Conservation (phyloP, 345 rosid genomes). For the Cardiospermum halicacabum region DNA sequence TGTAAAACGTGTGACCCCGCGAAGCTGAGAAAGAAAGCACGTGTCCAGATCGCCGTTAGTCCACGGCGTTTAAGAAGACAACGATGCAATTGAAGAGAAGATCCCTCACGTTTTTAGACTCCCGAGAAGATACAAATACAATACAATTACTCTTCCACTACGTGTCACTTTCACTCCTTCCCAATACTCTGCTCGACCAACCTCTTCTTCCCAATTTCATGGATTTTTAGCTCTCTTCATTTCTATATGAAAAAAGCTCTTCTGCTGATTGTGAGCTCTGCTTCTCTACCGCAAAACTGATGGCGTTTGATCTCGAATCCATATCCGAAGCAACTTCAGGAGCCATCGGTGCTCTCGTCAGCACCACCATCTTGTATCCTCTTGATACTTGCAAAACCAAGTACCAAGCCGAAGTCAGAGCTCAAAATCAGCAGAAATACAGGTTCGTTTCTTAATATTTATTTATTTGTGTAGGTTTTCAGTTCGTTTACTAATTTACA, state of each 20-base stretch:
- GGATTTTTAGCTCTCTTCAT: slow-evolving; percentile 7
- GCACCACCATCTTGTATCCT: slow-evolving; percentile 76
- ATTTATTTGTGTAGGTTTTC: no score
- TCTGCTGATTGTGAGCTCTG: not conserved
- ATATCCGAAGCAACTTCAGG: slow-evolving; percentile 78
- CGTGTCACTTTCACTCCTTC: slow-evolving; percentile 9
- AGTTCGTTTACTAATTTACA: no score
- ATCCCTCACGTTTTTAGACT: slow-evolving; percentile 18
- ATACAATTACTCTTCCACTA: not conserved
- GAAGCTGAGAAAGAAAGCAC: not conserved
- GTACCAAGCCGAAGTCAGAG: slow-evolving; percentile 72
- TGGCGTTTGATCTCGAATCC: slow-evolving; percentile 64
- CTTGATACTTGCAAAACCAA: slow-evolving; percentile 87
- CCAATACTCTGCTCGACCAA: not conserved
- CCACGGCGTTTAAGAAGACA: slow-evolving; percentile 2
- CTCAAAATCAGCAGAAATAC: slow-evolving; percentile 60
- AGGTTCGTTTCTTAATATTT: slow-evolving; percentile 29
- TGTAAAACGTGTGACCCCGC: not conserved
- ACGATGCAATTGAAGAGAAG: not conserved
- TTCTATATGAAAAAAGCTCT: not conserved
- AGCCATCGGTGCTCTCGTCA: slow-evolving; percentile 67
- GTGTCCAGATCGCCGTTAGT: not conserved
- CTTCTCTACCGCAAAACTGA: slow-evolving; percentile 3
- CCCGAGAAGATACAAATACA: slow-evolving; percentile 28
- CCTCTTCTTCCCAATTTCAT: slow-evolving; percentile 8